Base-by-base conservation (phyloP, 116 monocot genomes). In the Iris pallida region DNA sequence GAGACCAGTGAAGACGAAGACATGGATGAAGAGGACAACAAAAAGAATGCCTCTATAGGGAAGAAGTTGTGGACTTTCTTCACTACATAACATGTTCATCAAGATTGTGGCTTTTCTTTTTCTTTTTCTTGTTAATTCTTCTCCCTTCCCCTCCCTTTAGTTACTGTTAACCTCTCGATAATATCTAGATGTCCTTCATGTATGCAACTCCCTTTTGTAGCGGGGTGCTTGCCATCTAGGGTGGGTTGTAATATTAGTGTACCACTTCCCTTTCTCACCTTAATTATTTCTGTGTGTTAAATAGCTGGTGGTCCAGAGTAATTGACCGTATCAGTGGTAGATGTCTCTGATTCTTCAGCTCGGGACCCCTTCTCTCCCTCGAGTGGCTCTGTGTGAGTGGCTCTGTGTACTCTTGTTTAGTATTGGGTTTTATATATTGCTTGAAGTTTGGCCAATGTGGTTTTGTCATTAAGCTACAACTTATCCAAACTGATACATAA, bases 61-160 rank as follows among this genome's bases (percentile, higher is more conserved):
- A 90, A 90, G 65, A 94, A 85, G 79, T 63, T 94, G 4, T 94
- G 90, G 90, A 81, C 71, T 19, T 94, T 94, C 81, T 85, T 94
- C 57, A 94, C 94, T 19, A 83, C 90, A n/a, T 67, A 42, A 67
- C 19, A n/a, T 45, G 7, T n/a, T 30, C 30, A 1, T 30, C 11
- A 16, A 45, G 42, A 5, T 43, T 61, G 12, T 45, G 16, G 61
- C 61, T 45, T 61, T 45, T 5, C 4, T 15, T 61, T 45, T 61
- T 45, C 0, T 0, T 15, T 61, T 13, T 42, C 14, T 61, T 43
- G 49, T 13, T 51, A 51, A 13, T 51, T 13, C 49, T 6, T 9
- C 47, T 64, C 41, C 44, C 47, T 47, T 64, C 6, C 12, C 11
- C 5, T 47, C 64, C 17, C 64, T 42, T 6, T 17, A 19, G 18